Evolutionary conservation across 345 rosid genomes (phyloP).

Genomic region (Cardamine resedifolia): DNA sequence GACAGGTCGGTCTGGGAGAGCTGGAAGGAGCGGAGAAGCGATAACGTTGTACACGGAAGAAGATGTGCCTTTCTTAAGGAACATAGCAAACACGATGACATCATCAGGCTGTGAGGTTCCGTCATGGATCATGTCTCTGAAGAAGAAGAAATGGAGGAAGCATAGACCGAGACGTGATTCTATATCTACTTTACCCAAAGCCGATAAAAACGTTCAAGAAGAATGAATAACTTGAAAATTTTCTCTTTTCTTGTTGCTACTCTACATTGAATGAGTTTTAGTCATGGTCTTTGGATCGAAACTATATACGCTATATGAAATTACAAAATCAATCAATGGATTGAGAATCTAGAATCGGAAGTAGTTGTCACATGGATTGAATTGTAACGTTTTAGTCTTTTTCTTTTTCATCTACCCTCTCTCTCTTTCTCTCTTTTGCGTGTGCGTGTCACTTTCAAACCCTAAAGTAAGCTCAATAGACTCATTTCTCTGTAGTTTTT

Average conservation of each 20-base stretch:
- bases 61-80: slow-evolving; percentile 70
- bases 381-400: background rate
- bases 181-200: slow-evolving; percentile 64
- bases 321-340: background rate
- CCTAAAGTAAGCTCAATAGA: too few species aligned
- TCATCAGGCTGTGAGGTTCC: slow-evolving; percentile 96
- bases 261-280: background rate
- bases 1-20: slow-evolving; percentile 88
- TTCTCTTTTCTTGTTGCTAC: background rate
- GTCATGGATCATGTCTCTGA: slow-evolving; percentile 69
- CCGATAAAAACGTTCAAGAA: slow-evolving; percentile 28
- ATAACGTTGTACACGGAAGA: slow-evolving; percentile 80
- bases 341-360: background rate
- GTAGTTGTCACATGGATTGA: background rate
- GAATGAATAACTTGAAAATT: slow-evolving; percentile 16
- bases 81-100: slow-evolving; percentile 80
- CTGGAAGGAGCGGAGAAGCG: slow-evolving; percentile 91
- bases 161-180: slow-evolving; percentile 75
- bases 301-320: background rate
- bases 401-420: background rate
- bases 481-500: too few species aligned
- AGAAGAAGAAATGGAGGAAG: slow-evolving; percentile 75
- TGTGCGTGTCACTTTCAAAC: too few species aligned
- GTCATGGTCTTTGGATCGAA: background rate
- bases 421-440: too few species aligned